phyloP scores from a whole-genome alignment of 192 early-diverging fungal genomes.

The Backusella psychrophila region DNA sequence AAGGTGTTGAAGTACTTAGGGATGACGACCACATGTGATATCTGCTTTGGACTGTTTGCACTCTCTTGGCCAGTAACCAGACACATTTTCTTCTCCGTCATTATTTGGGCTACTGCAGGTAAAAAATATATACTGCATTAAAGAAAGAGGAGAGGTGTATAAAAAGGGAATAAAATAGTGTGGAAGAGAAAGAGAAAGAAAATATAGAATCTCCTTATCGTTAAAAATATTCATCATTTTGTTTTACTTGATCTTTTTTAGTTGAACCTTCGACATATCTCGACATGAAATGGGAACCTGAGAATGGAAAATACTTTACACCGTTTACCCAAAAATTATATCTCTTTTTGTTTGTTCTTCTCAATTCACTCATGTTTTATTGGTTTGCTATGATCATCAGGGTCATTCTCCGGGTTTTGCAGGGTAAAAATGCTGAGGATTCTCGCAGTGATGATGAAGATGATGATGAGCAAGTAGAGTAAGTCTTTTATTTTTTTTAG shows the following conservation, averaged over 20 bases:
- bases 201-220: not conserved
- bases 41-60: conserved; percentile 75
- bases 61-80: conserved; percentile 79
- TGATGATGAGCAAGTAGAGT: not conserved
- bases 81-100: conserved; percentile 66
- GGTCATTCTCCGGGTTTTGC: conserved; percentile 53
- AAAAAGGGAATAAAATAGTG: not conserved
- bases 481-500: not conserved
- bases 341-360: conserved; percentile 55
- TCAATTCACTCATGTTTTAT: conserved; percentile 72
- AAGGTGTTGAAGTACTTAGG: conserved; percentile 78
- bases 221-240: not conserved
- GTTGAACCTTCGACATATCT: conserved; percentile 45
- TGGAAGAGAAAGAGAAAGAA: not conserved
- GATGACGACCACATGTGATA: conserved; percentile 58
- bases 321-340: conserved; percentile 48
- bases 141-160: not conserved
- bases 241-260: not conserved
- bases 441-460: conserved; percentile 57
- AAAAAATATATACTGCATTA: not conserved
- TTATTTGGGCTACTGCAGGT: conserved; percentile 56
- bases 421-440: conserved; percentile 68
- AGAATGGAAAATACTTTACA: conserved; percentile 53
- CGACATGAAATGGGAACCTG: conserved; percentile 58
- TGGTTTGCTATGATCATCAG: conserved; percentile 77